These are phyloP conservation scores for Thalassiosira pacifica DNA, from an alignment of 352 stramenopile species.

Conservation along the genomic window DNA sequence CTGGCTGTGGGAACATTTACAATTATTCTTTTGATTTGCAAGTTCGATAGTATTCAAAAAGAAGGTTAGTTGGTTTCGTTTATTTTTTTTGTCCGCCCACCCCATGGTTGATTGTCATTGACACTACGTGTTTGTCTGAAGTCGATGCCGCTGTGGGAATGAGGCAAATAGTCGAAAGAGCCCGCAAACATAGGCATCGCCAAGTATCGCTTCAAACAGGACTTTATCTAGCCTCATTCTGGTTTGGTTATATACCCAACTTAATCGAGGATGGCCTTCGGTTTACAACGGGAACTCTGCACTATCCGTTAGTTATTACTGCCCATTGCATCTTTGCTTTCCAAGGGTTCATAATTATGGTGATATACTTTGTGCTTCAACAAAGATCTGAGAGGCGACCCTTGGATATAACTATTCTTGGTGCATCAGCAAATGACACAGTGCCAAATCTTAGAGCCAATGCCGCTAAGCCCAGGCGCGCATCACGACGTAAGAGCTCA, in stretches of 20 bases:
- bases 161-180: slow-evolving; percentile 19
- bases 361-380: slow-evolving; percentile 41
- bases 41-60: slow-evolving; percentile 3
- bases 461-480: background rate
- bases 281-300: background rate
- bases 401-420: background rate
- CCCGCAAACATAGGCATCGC: slow-evolving; percentile 20
- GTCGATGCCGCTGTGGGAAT: slow-evolving; percentile 20
- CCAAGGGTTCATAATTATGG: slow-evolving; percentile 28
- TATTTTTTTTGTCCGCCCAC: too few relatives aligned
- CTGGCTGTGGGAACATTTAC: background rate
- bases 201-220: slow-evolving; percentile 29
- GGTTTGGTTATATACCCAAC: slow-evolving; percentile 12
- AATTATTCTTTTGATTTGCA: slow-evolving; percentile 5
- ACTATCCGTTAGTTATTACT: slow-evolving; percentile 17
- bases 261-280: slow-evolving; percentile 1
- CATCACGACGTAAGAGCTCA: slow-evolving; percentile 2
- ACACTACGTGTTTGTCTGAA: too few relatives aligned
- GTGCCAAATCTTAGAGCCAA: slow-evolving; percentile 34
- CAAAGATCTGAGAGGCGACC: background rate
- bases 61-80: too few relatives aligned
- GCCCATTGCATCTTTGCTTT: slow-evolving; percentile 6
- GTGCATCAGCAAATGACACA: background rate
- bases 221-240: slow-evolving; percentile 49
- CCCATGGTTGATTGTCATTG: too few relatives aligned